These are phyloP conservation scores for Candolleomyces efflorescens DNA, from an alignment of 768 basidiomycete genomes.

Conservation along the genomic window DNA sequence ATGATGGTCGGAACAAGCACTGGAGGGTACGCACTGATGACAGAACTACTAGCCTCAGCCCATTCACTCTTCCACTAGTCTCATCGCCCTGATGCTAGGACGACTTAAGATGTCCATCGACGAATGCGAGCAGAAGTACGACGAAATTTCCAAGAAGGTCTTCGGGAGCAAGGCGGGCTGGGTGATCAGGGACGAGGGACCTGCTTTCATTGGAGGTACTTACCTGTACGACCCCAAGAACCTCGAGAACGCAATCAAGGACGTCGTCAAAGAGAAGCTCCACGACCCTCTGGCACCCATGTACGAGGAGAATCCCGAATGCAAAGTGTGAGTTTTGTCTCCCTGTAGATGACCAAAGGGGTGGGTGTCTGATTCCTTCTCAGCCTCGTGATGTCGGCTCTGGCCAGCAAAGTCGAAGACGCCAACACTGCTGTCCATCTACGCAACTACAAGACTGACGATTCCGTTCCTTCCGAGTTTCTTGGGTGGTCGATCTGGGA, in stretches of 20 bases:
- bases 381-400: slow-evolving; percentile 17
- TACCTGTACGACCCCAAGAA: slow-evolving; percentile 16
- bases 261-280: slow-evolving; percentile 20
- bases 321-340: slow-evolving; percentile 25
- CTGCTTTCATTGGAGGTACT: slow-evolving; percentile 18
- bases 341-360: not conserved
- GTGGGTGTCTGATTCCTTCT: slow-evolving; percentile 11
- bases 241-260: slow-evolving; percentile 23
- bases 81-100: slow-evolving; percentile 36
- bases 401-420: slow-evolving; percentile 8
- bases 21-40: slow-evolving; percentile 27
- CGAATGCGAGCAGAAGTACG: slow-evolving; percentile 26
- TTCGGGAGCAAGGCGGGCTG: slow-evolving; percentile 19
- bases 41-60: not conserved
- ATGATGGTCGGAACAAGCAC: slow-evolving; percentile 33
- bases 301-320: slow-evolving; percentile 20
- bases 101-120: slow-evolving; percentile 31
- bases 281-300: slow-evolving; percentile 23
- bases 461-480: slow-evolving; percentile 12
- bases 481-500: slow-evolving; percentile 28
- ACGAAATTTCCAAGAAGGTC: slow-evolving; percentile 22
- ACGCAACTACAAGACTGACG: slow-evolving; percentile 20
- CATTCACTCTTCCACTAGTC: slow-evolving; percentile 6
- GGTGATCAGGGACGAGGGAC: slow-evolving; percentile 16
- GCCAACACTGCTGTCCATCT: slow-evolving; percentile 19